Evolutionary conservation across 2,329 filamentous ascomycete species (phyloP).

Genomic region (Alternaria brassicicola): DNA sequence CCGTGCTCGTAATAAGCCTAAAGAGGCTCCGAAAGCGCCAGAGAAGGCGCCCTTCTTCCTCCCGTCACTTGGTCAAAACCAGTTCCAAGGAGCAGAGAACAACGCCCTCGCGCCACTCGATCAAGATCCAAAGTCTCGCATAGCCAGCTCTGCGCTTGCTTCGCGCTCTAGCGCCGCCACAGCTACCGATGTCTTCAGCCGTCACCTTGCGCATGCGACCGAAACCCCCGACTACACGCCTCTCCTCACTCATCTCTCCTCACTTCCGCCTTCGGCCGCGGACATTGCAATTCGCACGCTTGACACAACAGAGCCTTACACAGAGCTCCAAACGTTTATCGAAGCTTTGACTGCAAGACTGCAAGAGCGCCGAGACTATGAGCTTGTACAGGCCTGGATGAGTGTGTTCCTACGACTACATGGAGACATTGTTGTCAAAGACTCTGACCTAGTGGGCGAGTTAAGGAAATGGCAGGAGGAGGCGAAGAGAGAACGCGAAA

Average conservation of each 20-base stretch:
- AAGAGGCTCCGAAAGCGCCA: conserved; percentile 85
- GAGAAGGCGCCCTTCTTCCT: conserved; percentile 97
- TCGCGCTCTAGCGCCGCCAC: conserved; percentile 39
- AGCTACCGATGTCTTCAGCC: conserved; percentile 53
- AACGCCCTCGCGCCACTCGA: conserved; percentile 18
- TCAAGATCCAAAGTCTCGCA: conserved; percentile 37
- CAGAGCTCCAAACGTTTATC: conserved; percentile 80
- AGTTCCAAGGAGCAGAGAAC: conserved; percentile 19
- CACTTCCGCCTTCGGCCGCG: conserved; percentile 80
- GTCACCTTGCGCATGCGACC: conserved; percentile 54
- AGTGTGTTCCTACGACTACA: conserved; percentile 87
- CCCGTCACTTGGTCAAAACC: conserved; percentile 63
- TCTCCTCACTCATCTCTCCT: conserved; percentile 80
- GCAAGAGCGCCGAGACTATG: conserved; percentile 77
- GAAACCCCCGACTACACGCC: conserved; percentile 66
- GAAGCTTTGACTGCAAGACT: conserved; percentile 76
- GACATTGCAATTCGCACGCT: conserved; percentile 91
- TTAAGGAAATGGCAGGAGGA: conserved; percentile 73
- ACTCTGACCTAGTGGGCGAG: conserved; percentile 61
- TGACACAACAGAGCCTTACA: conserved; percentile 59
- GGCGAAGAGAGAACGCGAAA: conserved; percentile 72
- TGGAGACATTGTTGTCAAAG: conserved; percentile 61
- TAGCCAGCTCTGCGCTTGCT: conserved; percentile 42
- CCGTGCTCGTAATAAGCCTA: conserved; percentile 89
- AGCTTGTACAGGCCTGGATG: conserved; percentile 97